A percentile compares a stretch with the other conserved stretches of the same genome.
Conservation (phyloP, 345 rosid genomes). For the Pugionium cornutum region DNA sequence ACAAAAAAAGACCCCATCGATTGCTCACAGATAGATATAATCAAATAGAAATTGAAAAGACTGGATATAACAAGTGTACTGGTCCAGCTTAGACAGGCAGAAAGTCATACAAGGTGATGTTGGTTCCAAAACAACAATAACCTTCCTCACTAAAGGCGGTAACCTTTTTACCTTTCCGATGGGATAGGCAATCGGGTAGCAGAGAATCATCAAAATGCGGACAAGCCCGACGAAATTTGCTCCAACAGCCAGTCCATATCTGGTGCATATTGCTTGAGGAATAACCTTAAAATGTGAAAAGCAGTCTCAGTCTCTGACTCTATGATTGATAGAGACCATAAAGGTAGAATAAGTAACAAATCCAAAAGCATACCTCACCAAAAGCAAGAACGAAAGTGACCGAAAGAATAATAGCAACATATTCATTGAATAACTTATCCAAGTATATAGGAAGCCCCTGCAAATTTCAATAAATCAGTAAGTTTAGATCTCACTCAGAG, state of each 20-base stretch:
- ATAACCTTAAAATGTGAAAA: conserved; percentile 57
- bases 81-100: neutral
- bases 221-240: conserved; percentile 88
- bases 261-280: conserved; percentile 92
- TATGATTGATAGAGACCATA: too few species aligned
- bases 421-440: conserved; percentile 91
- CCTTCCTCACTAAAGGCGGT: neutral
- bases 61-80: neutral
- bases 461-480: conserved; percentile 21
- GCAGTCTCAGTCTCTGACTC: too few species aligned
- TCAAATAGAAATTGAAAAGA: neutral
- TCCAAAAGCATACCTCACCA: conserved; percentile 67
- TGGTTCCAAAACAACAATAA: neutral
- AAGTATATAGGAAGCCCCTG: conserved; percentile 96
- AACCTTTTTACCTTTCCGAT: conserved; percentile 69
- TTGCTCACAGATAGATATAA: neutral
- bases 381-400: conserved; percentile 88
- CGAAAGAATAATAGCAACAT: conserved; percentile 81
- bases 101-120: neutral
- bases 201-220: conserved; percentile 70
- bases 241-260: conserved; percentile 95
- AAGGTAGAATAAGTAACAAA: too few species aligned
- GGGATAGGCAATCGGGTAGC: conserved; percentile 89
- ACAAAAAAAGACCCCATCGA: conserved; percentile 7
- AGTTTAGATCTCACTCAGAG: neutral